phyloP scores from a whole-genome alignment of 495 filamentous ascomycete genomes.

The Penicillium malachiteum region DNA sequence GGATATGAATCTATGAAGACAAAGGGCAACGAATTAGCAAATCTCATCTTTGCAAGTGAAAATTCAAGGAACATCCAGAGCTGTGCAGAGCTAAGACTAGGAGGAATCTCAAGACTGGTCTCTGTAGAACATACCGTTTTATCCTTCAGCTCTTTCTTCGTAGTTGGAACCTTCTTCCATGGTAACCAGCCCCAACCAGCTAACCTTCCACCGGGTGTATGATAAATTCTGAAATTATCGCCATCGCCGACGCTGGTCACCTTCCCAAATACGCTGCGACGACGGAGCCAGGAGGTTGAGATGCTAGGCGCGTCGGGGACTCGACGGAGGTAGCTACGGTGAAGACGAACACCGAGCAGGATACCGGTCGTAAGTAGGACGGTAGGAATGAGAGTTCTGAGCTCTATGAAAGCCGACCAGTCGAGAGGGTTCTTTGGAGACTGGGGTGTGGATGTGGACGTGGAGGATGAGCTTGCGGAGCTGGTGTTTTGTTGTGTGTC shows the following conservation, averaged over 20 bases:
- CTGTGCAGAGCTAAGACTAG: background rate
- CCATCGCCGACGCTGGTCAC: slow-evolving; percentile 96
- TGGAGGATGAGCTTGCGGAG: slow-evolving; percentile 13
- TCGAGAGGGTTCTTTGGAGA: slow-evolving; percentile 33
- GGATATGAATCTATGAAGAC: slow-evolving; percentile 63
- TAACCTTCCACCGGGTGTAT: slow-evolving; percentile 85
- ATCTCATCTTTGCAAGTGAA: no score
- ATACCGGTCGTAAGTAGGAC: slow-evolving; percentile 67
- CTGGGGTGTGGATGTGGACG: slow-evolving; percentile 12
- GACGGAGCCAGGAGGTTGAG: slow-evolving; percentile 62
- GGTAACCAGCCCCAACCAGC: slow-evolving; percentile 90
- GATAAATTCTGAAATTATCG: slow-evolving; percentile 89
- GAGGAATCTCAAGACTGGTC: background rate
- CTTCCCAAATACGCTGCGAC: slow-evolving; percentile 71
- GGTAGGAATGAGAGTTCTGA: slow-evolving; percentile 64
- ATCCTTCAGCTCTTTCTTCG: slow-evolving; percentile 64
- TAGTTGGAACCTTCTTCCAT: slow-evolving; percentile 67
- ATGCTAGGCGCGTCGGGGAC: slow-evolving; percentile 74
- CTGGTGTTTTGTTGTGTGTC: slow-evolving; percentile 18
- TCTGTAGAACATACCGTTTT: slow-evolving; percentile 62
- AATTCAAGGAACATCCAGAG: no score
- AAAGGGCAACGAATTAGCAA: background rate
- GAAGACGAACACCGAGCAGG: slow-evolving; percentile 56
- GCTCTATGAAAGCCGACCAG: slow-evolving; percentile 67
- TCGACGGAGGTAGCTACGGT: slow-evolving; percentile 68